Evolutionary conservation across 2,329 filamentous ascomycete species (phyloP).

Genomic region (Pseudocercospora vitis): DNA sequence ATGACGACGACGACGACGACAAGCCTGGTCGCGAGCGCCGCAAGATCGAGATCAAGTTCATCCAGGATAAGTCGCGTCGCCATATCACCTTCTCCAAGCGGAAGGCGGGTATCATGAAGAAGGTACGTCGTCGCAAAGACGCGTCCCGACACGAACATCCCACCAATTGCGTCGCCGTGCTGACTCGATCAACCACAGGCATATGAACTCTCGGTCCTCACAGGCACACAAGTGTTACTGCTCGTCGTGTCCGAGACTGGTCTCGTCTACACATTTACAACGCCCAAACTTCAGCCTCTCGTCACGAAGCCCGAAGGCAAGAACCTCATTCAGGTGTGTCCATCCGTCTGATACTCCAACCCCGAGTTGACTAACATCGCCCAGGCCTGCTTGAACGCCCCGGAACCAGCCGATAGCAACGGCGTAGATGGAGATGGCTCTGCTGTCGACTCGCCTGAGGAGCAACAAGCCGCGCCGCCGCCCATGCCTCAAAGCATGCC

Average conservation of each 20-base stretch:
- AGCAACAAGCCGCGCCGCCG: constrained; percentile 65
- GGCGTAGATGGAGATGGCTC: constrained; percentile 51
- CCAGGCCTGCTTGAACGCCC: constrained; percentile 93
- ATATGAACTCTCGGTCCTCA: constrained; percentile 95
- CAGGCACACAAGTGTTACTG: constrained; percentile 93
- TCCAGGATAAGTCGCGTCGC: constrained; percentile 97
- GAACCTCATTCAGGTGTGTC: constrained; percentile 88
- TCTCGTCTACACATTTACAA: constrained; percentile 97
- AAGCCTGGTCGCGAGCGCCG: constrained; percentile 96
- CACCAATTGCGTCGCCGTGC: constrained; percentile 14
- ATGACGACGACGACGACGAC: constrained; percentile 97
- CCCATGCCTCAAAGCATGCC: constrained; percentile 39
- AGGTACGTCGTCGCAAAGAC: constrained; percentile 59
- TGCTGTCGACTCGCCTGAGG: constrained; percentile 82
- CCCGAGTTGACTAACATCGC: too few species aligned
- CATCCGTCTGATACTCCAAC: too few species aligned
- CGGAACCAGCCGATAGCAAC: constrained; percentile 78
- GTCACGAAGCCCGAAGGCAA: constrained; percentile 99
- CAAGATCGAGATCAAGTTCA: constrained; percentile 99
- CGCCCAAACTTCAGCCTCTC: constrained; percentile 94
- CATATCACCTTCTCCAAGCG: constrained; percentile 99
- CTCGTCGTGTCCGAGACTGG: constrained; percentile 97
- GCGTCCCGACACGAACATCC: constrained; percentile 18
- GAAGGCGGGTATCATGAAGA: constrained; percentile 99
- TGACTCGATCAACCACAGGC: constrained; percentile 58